Base-by-base conservation (phyloP, 352 stramenopile genomes). In the Phytophthora tentaculata region DNA sequence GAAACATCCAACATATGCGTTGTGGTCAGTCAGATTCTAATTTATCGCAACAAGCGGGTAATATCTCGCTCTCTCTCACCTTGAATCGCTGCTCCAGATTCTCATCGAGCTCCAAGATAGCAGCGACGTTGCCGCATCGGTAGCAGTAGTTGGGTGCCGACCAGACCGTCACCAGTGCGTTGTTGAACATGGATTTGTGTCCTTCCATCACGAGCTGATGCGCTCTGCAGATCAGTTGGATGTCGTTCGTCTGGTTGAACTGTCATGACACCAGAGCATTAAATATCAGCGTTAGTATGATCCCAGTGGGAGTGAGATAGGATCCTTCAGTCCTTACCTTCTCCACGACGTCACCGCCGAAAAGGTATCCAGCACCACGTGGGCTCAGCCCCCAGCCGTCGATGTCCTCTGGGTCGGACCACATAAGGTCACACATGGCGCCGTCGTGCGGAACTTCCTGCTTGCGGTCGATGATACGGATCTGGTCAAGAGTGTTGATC, bases 111-210 rank as follows among this genome's bases (percentile, higher is more conserved):
- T 99, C 96, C 62, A 99, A 80, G 76, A 99, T 99, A 24, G 96
- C 96, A 9, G 97, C 98, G 8, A 99, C 96, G 74, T 99, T 99
- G 24, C 97, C 97, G 69, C 97, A 99, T 61, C 97, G 86, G 81
- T 99, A 99, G 73, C 97, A 99, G 78, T 99, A 99, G 79, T 99
- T 99, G 20, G 97, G 97, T n/a, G 97, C 97, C 52, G 91, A 98
- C 96, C 96, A 99, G 29, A 99, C 96, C 14, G 97, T 99, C 26
- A 99, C 97, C 51, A 99, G 84, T n/a, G 86, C 86, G 58, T 96
- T 96, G 83, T 99, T 96, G 78, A 99, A 99, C 96, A 99, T 99
- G 56, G 85, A 95, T 68, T 96, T 95, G 77, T 95, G 84, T 9
- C 88, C 88, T 58, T 96, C 88, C 88, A 94, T 94, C 50, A 97